Evolutionary conservation across 352 stramenopile species (phyloP).

Genomic region (Globisporangium megalacanthum): DNA sequence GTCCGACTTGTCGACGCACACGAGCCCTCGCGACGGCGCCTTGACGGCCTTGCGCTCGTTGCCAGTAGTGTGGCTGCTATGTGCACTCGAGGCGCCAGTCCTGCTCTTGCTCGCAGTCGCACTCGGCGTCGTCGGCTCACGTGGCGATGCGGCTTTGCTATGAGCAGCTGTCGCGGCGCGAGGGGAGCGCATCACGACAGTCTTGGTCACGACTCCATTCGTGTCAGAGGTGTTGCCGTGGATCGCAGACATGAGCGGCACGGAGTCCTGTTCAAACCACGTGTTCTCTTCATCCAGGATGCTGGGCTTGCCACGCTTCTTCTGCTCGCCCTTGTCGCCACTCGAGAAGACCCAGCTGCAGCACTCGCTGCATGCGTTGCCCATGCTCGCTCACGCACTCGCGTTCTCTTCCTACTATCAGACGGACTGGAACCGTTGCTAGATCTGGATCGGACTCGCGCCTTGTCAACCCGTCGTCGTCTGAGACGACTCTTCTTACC

Average conservation of each 20-base stretch:
- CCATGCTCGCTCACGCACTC: conserved; percentile 4
- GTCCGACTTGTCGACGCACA: conserved; percentile 13
- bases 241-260: conserved; percentile 46
- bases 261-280: conserved; percentile 64
- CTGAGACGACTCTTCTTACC: too few species aligned
- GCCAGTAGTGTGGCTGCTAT: not conserved
- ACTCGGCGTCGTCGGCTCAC: not conserved
- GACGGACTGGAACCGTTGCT: too few species aligned
- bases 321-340: conserved; percentile 3
- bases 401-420: not conserved
- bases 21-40: conserved; percentile 10
- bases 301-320: conserved; percentile 6
- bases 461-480: not conserved
- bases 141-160: not conserved
- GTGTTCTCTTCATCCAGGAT: conserved; percentile 20
- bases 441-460: not conserved
- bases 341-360: conserved; percentile 15
- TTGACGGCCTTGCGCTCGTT: conserved; percentile 2
- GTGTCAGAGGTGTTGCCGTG: conserved; percentile 29
- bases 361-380: conserved; percentile 14
- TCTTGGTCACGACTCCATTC: conserved; percentile 43
- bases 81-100: not conserved
- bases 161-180: conserved; percentile 4
- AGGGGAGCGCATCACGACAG: conserved; percentile 44
- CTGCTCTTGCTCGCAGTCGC: not conserved